Percentiles rank a stretch among this genome's conserved stretches.
Conservation (phyloP, 441 rosid genomes). For the Aleurites moluccanus region DNA sequence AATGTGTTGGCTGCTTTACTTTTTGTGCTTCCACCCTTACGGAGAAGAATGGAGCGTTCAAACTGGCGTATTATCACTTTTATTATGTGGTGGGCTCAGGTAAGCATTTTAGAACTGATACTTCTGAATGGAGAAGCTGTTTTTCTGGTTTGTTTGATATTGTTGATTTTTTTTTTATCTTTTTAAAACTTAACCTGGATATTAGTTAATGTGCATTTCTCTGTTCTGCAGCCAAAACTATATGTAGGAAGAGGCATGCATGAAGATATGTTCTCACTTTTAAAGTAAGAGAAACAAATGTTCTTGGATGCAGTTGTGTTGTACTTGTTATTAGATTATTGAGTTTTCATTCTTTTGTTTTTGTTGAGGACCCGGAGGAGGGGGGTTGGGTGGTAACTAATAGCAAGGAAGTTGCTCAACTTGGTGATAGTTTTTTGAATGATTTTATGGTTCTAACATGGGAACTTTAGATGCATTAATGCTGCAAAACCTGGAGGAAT, state of each 20-base stretch:
- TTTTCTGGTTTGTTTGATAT: constrained; percentile 10
- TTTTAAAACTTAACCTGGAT: not conserved
- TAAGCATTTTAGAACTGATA: constrained; percentile 35
- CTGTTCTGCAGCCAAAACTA: constrained; percentile 67
- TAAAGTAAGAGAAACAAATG: constrained; percentile 60
- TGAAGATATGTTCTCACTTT: constrained; percentile 78
- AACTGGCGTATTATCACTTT: constrained; percentile 70
- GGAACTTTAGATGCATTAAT: constrained; percentile 5
- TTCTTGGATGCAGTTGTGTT: constrained; percentile 16
- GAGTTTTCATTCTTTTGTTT: not conserved
- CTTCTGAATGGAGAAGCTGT: not conserved
- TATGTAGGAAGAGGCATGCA: constrained; percentile 99
- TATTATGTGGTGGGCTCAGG: constrained; percentile 99
- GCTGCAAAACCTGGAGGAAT: constrained; percentile 18
- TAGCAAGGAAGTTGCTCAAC: not conserved
- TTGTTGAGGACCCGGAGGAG: not conserved
- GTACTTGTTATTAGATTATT: constrained; percentile 1
- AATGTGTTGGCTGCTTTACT: constrained; percentile 70
- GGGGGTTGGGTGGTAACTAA: not conserved
- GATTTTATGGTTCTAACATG: constrained; percentile 1
- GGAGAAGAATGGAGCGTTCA: constrained; percentile 88
- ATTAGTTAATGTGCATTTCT: constrained; percentile 6
- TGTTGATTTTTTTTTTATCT: not conserved
- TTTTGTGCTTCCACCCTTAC: constrained; percentile 77
- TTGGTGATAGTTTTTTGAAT: not conserved